Base-by-base conservation (phyloP, 2,329 filamentous ascomycete genomes). In the Xylaria sp. region DNA sequence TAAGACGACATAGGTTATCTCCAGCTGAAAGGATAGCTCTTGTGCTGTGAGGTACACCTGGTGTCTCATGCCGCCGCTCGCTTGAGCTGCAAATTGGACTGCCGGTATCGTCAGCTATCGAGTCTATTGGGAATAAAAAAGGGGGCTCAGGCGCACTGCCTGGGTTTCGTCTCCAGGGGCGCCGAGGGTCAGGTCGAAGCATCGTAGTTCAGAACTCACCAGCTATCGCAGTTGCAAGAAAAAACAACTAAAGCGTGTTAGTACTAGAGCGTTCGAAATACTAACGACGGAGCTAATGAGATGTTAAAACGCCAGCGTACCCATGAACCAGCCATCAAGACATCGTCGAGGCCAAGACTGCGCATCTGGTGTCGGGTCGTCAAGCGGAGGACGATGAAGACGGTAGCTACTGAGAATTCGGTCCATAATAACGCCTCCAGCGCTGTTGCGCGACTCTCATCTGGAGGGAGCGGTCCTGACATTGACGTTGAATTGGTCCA, bases 351-450 rank as follows among this genome's bases (percentile, higher is more conserved):
- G 42, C 66, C 66, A 23, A 68, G 57, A 48, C 54, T 65, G 4
- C 54, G 66, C 49, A 48, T 68, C 42, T 36, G 20, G 40, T 62
- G 11, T 7, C 66, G 56, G 49, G 56, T 44, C 26, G 48, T n/a
- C 49, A 68, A 48, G 61, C 66, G 66, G 20, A 68, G 66, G 40
- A 65, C 7, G 38, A 68, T 68, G 13, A 68, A 68, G 31, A 68
- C 42, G 17, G 61, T 68, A 17, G 66, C 38, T 7, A 65, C 66
- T 17, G 53, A 59, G 48, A 68, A 68, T 31, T 65, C 54, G 20
- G 61, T 65, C 66, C 66, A 68, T 61, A 61, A 48, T 31, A 68
- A 20, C 26, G 56, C 66, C 44, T 65, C 66, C 42, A 68, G 36
- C 33, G 66, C 60, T 13, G 15, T 51, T 26, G 28, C 23, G 38